Evolutionary conservation across 208 protist species (phyloP).

Genomic region (Leishmania aethiopica): DNA sequence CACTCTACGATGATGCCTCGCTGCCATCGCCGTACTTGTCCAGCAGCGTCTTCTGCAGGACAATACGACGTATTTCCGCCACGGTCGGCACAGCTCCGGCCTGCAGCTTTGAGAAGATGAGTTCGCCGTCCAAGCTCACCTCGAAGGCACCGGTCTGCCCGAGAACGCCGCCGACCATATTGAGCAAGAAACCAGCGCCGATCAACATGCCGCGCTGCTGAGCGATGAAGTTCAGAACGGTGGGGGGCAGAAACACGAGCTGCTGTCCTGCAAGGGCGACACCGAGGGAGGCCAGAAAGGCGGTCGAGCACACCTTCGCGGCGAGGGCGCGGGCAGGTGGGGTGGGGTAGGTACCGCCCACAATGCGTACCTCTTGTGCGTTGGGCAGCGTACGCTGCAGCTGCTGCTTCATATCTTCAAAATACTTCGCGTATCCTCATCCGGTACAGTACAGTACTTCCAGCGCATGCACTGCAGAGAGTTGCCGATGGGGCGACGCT

Average conservation of each 20-base stretch:
- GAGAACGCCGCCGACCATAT: slow-evolving; percentile 49
- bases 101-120: slow-evolving; percentile 77
- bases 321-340: slow-evolving; percentile 34
- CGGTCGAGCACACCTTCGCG: slow-evolving; percentile 31
- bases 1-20: slow-evolving; percentile 1
- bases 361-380: slow-evolving; percentile 43
- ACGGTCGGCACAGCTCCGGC: slow-evolving; percentile 31
- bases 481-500: not conserved
- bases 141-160: slow-evolving; percentile 73
- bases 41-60: slow-evolving; percentile 46
- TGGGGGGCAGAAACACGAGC: slow-evolving; percentile 37
- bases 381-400: slow-evolving; percentile 40
- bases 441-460: slow-evolving; percentile 72
- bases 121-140: slow-evolving; percentile 59
- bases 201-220: slow-evolving; percentile 54
- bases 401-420: slow-evolving; percentile 57
- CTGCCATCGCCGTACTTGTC: slow-evolving; percentile 29
- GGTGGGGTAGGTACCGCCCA: slow-evolving; percentile 55
- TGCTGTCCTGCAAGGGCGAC: slow-evolving; percentile 38
- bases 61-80: slow-evolving; percentile 31
- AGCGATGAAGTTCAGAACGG: slow-evolving; percentile 32
- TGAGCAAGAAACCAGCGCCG: slow-evolving; percentile 55
- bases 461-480: slow-evolving; percentile 21
- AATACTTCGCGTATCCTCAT: slow-evolving; percentile 84
- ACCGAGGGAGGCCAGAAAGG: slow-evolving; percentile 45